Base-by-base conservation (phyloP, 2,329 filamentous ascomycete genomes). In the Aureobasidium sp. region DNA sequence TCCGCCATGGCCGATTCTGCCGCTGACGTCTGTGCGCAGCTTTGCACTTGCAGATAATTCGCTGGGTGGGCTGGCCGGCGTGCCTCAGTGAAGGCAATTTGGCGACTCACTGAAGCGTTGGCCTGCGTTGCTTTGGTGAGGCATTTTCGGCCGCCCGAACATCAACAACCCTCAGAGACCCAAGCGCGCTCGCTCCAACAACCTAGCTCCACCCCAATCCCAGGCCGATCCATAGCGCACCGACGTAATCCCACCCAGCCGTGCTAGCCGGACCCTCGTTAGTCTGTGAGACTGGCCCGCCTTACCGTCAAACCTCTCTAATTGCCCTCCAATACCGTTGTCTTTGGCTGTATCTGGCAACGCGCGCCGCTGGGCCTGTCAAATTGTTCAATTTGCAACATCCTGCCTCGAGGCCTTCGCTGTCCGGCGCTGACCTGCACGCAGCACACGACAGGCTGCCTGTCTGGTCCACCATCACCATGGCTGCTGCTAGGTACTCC, bases 171-270 rank as follows among this genome's bases (percentile, higher is more conserved):
- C n/a, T 11, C 39, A 29, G 27, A 38, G 39, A 42, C 44, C n/a
- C 44, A 48, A 49, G 45, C 45, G 45, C 40, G 51, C 51, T 53
- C 51, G 40, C 40, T 45, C 51, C 51, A 53, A 53, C 51, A 47
- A 47, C n/a, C n/a, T n/a, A n/a, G 51, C 51, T 53, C 51, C 51
- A 53, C 51, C 51, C 51, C 51, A 44, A 47, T 53, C 40, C 51
- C 51, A 53, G 51, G 40, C 51, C 40, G 51, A 44, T 44, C 51
- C 22, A 12, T 14, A 39, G 41, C 51, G 51, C 51, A 53, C 51
- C 51, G 51, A 53, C 51, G 51, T 53, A 53, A 47, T 53, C 39
- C 51, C 51, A 53, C 48, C 45, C 35, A 41, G 51, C 51, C 51
- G 51, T 53, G 39, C 40, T 53, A 45, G 24, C 51, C 51, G 51